Conservation (phyloP, 257 asterid genomes). For the Rehmannia glutinosa region DNA sequence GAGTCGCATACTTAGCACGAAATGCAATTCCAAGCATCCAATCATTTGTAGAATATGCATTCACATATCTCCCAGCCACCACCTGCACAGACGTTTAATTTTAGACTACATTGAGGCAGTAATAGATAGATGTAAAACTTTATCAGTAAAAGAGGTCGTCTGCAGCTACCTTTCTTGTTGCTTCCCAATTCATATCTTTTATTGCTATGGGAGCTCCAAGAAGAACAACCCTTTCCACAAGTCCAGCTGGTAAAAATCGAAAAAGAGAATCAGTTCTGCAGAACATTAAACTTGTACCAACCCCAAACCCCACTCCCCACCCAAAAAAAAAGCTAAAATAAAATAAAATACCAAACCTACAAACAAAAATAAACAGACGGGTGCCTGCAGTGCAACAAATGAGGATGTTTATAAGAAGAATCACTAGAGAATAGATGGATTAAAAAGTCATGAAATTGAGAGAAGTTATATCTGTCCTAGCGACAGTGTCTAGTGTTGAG, state of each 20-base stretch:
- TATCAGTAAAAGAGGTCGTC: neutral
- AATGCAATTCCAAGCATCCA: slow-evolving; percentile 98
- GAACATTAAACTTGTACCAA: too few species aligned
- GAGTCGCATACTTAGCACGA: slow-evolving; percentile 70
- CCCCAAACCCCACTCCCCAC: too few species aligned
- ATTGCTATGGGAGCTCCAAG: slow-evolving; percentile 97
- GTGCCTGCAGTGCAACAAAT: neutral
- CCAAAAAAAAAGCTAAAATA: neutral
- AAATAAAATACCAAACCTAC: neutral
- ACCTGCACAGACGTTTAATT: slow-evolving; percentile 45
- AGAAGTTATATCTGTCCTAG: too few species aligned
- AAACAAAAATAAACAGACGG: neutral
- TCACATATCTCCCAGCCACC: slow-evolving; percentile 91
- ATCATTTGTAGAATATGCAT: slow-evolving; percentile 77
- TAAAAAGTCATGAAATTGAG: too few species aligned
- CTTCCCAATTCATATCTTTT: slow-evolving; percentile 85
- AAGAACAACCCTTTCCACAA: slow-evolving; percentile 87
- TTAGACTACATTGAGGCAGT: slow-evolving; percentile 14
- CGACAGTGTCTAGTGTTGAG: too few species aligned
- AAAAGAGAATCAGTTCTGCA: too few species aligned
- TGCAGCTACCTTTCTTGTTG: slow-evolving; percentile 66
- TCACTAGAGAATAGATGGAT: too few species aligned
- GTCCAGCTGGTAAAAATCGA: slow-evolving; percentile 48
- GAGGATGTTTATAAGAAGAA: too few species aligned
- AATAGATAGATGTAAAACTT: neutral